A percentile compares a stretch with the other conserved stretches of the same genome.
These are phyloP conservation scores for Agroathelia rolfsii DNA, from an alignment of 1,284 basidiomycete genomes.

Conservation along the genomic window DNA sequence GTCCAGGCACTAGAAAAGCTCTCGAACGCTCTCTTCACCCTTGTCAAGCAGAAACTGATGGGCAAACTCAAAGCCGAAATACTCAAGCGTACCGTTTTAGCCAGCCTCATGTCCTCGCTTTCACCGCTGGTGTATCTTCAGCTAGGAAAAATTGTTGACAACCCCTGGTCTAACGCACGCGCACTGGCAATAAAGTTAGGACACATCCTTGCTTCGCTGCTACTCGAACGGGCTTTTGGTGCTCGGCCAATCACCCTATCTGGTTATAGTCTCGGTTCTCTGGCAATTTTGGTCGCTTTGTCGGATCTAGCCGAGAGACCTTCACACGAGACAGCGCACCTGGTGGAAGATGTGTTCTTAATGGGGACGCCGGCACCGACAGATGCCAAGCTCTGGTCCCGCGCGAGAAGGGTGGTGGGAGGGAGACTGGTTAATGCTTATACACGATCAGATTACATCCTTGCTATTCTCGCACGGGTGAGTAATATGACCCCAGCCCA, in stretches of 20 bases:
- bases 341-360: slow-evolving; percentile 69
- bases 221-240: slow-evolving; percentile 44
- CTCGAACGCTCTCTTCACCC: slow-evolving; percentile 34
- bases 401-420: slow-evolving; percentile 52
- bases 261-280: slow-evolving; percentile 48
- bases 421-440: slow-evolving; percentile 70
- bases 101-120: slow-evolving; percentile 37
- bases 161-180: slow-evolving; percentile 50
- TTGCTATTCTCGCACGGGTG: slow-evolving; percentile 63
- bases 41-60: slow-evolving; percentile 41
- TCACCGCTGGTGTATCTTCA: slow-evolving; percentile 43
- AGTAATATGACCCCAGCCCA: slow-evolving; percentile 48
- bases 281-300: slow-evolving; percentile 45
- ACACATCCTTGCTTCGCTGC: slow-evolving; percentile 40
- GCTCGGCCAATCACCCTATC: slow-evolving; percentile 43
- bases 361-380: slow-evolving; percentile 62
- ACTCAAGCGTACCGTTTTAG: slow-evolving; percentile 41
- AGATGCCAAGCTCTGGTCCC: slow-evolving; percentile 47
- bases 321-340: slow-evolving; percentile 34
- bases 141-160: slow-evolving; percentile 47
- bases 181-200: slow-evolving; percentile 46
- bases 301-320: slow-evolving; percentile 24
- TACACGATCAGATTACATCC: slow-evolving; percentile 61
- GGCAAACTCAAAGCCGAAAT: slow-evolving; percentile 39
- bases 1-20: slow-evolving; percentile 42